Evolutionary conservation across 257 asterid genomes (phyloP), one percentile per base, ranked within the genome.

Genomic region (Handroanthus guayacan): DNA sequence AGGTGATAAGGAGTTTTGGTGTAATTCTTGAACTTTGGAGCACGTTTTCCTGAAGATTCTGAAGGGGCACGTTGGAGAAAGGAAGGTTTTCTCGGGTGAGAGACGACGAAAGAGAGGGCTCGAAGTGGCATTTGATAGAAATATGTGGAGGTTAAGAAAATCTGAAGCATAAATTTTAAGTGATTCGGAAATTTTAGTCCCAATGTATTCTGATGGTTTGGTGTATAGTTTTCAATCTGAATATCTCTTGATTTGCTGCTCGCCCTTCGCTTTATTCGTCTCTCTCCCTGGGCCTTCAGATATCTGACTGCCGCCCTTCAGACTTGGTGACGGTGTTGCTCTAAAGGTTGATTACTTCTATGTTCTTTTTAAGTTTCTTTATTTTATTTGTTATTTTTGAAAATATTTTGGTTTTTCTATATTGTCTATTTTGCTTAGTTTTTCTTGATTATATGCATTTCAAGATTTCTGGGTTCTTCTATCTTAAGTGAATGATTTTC

Each of bases 201-300:
- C 17, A 44, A 37, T 13, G 39, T 69, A 69, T n/a, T n/a, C n/a
- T 78, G 86, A 82, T 82, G 86, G 66, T 65, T 73, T 56, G 5
- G 66, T 75, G 13, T 37, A 61, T 79, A 82, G 83, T 82, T 79
- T 79, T 82, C 86, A 82, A 75, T 82, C 83, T 82, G 86, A 82
- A 82, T 71, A 71, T 82, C 83, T 45, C 71, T 71, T 25, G 16
- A 12, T 79, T 76, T 55, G 83, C 76, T 72, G 83, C 81, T 82
- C 83, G 81, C 76, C 58, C 77, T 16, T 12, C 55, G 72, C 38
- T 39, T 36, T 62, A 72, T 74, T 25, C 34, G 6, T 37, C 65
- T 62, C 63, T 56, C 45, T 18, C 43, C 54, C 4, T 67, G 1
- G 76, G 72, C 56, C 34, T 60, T 74, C 75, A 3, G 55, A 31